These are phyloP conservation scores for Fragaria ananassa DNA, from an alignment of 306 rosid genomes.

Conservation along the genomic window DNA sequence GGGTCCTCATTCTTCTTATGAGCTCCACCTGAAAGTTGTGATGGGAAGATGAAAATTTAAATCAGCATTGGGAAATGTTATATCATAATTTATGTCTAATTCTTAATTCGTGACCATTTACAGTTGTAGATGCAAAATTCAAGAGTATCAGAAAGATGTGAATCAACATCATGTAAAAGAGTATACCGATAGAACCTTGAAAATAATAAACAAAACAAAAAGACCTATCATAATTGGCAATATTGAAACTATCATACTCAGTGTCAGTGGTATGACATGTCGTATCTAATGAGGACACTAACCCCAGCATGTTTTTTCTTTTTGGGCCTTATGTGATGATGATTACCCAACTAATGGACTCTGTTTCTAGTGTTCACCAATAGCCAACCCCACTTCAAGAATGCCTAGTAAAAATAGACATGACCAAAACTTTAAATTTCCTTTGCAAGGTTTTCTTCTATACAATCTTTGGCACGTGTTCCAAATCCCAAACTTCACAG, in stretches of 20 bases:
- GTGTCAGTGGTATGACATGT: not conserved
- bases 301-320: not conserved
- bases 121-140: not conserved
- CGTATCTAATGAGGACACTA: not conserved
- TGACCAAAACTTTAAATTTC: not conserved
- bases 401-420: not conserved
- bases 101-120: not conserved
- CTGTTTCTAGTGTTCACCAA: not conserved
- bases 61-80: conserved; percentile 13
- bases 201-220: not conserved
- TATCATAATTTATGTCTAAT: not conserved
- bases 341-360: not conserved
- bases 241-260: not conserved
- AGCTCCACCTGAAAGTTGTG: conserved; percentile 46
- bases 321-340: not conserved
- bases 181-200: not conserved
- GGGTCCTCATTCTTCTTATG: conserved; percentile 55
- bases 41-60: conserved; percentile 26
- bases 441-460: not conserved
- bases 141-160: not conserved
- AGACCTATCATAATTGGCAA: not conserved
- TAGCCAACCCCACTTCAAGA: not conserved
- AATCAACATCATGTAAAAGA: not conserved
- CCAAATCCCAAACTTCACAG: not conserved
- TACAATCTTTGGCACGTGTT: not conserved